These are phyloP conservation scores for Tephrocybe sp. DNA, from an alignment of 768 basidiomycete species.

Conservation along the genomic window DNA sequence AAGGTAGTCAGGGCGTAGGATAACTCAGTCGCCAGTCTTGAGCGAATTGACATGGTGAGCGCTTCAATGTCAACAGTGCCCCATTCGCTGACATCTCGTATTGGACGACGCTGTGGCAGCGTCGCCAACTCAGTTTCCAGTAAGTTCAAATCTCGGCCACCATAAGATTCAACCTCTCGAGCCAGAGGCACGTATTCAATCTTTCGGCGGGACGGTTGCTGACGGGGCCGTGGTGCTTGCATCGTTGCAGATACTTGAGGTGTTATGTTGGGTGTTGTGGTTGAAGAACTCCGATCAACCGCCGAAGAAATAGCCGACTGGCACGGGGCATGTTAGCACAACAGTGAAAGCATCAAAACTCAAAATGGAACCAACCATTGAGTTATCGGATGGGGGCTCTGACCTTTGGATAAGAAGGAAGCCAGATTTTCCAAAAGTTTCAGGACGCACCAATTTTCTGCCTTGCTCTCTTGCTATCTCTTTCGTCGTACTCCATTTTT, in stretches of 20 bases:
- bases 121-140: conserved; percentile 61
- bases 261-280: conserved; percentile 20
- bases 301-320: conserved; percentile 29
- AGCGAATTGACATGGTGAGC: conserved; percentile 91
- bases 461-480: conserved; percentile 65
- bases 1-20: conserved; percentile 90
- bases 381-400: conserved; percentile 45
- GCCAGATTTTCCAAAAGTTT: conserved; percentile 3
- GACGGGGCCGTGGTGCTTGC: conserved; percentile 34
- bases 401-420: conserved; percentile 18
- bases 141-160: conserved; percentile 74
- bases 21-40: conserved; percentile 77
- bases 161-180: conserved; percentile 71
- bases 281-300: conserved; percentile 25
- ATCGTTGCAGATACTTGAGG: conserved; percentile 29
- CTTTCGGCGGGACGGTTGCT: conserved; percentile 66
- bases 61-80: conserved; percentile 87
- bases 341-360: conserved; percentile 8
- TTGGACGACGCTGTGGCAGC: conserved; percentile 49
- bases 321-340: conserved; percentile 11
- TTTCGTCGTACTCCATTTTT: conserved; percentile 65
- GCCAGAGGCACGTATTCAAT: conserved; percentile 85
- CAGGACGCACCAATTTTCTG: conserved; percentile 64
- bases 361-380: conserved; percentile 35
- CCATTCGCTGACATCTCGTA: conserved; percentile 81